Percentiles rank a stretch among this genome's conserved stretches.
Conservation (phyloP, 208 protist genomes). For the Leishmania braziliensis region DNA sequence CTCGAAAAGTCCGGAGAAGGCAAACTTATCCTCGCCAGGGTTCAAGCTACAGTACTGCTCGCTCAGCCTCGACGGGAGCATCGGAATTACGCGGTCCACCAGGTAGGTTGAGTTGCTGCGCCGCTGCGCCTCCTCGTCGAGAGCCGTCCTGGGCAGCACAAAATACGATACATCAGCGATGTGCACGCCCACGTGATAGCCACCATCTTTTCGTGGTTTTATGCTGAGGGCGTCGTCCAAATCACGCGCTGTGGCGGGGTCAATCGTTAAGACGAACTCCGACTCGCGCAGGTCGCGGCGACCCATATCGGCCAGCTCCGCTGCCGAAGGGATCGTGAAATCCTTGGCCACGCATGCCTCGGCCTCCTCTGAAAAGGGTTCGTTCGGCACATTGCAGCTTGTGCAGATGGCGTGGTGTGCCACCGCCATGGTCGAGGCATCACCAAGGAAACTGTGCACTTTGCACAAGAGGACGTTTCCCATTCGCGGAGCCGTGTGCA, state of each 20-base stretch:
- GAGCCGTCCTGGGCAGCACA: conserved; percentile 60
- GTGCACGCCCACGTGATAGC: conserved; percentile 93
- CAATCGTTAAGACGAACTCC: conserved; percentile 90
- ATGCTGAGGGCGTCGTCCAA: conserved; percentile 92
- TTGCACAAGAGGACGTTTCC: conserved; percentile 36
- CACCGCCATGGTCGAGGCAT: conserved; percentile 39
- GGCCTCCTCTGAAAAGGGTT: conserved; percentile 70
- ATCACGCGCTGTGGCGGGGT: conserved; percentile 85
- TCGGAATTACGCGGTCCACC: conserved; percentile 87
- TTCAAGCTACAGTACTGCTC: conserved; percentile 91
- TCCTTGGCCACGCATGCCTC: conserved; percentile 57
- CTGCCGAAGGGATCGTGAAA: conserved; percentile 50
- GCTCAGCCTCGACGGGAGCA: conserved; percentile 91
- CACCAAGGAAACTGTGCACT: conserved; percentile 40
- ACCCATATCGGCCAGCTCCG: conserved; percentile 41
- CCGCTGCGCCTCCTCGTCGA: conserved; percentile 88
- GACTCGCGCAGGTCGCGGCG: conserved; percentile 72
- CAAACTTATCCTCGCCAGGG: conserved; percentile 81
- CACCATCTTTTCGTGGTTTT: conserved; percentile 18
- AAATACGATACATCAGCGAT: conserved; percentile 95
- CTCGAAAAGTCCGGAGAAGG: conserved; percentile 89
- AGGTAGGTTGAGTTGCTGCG: conserved; percentile 90
- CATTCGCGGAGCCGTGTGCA: conserved; percentile 11
- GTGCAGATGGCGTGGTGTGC: conserved; percentile 57
- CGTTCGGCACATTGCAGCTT: conserved; percentile 37